These are phyloP conservation scores for Dipteronia dyeriana DNA, from an alignment of 345 rosid species.

Conservation along the genomic window DNA sequence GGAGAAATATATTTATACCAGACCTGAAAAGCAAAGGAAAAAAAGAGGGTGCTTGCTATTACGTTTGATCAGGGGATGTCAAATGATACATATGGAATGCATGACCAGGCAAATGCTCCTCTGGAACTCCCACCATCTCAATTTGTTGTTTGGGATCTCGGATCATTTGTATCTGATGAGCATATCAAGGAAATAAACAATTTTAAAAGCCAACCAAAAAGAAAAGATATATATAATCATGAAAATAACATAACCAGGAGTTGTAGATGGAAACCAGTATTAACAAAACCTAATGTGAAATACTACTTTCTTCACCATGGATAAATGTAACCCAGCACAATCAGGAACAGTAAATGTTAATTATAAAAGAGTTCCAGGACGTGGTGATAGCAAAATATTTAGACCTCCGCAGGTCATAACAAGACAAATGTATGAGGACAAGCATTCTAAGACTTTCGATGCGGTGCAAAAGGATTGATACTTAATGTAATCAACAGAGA, in stretches of 20 bases:
- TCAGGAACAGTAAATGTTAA: neutral
- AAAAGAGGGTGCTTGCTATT: constrained; percentile 15
- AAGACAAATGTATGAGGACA: neutral
- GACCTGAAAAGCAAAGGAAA: neutral
- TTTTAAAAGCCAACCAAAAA: neutral
- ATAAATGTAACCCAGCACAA: too few species aligned
- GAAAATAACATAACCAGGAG: neutral
- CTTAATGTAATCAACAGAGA: neutral
- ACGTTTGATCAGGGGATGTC: constrained; percentile 91
- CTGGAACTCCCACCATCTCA: constrained; percentile 91
- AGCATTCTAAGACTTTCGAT: neutral
- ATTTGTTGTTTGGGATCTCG: constrained; percentile 77
- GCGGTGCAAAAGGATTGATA: too few species aligned
- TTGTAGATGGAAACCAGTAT: too few species aligned
- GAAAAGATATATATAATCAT: neutral
- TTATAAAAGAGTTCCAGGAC: neutral
- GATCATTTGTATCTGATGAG: constrained; percentile 72
- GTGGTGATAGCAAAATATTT: neutral
- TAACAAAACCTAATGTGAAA: neutral
- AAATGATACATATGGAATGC: constrained; percentile 93
- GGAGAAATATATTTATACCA: neutral
- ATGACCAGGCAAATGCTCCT: constrained; percentile 82
- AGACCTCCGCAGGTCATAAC: neutral
- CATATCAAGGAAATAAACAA: neutral
- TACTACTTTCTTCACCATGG: neutral